phyloP scores from a whole-genome alignment of 1,284 basidiomycete species.

The Leccinum angustisporum region DNA sequence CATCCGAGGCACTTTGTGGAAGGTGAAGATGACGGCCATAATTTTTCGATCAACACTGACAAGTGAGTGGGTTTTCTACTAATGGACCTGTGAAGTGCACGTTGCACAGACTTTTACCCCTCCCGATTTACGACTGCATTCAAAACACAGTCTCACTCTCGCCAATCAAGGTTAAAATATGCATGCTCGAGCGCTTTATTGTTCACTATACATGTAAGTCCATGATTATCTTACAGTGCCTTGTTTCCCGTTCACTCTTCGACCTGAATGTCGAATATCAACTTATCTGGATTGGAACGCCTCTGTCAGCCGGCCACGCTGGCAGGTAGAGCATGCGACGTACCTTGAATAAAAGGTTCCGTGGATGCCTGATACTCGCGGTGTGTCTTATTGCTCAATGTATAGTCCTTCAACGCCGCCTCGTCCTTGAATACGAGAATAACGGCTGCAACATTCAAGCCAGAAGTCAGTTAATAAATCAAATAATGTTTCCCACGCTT shows the following conservation, averaged over 20 bases:
- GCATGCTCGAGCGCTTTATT: neutral
- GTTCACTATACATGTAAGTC: constrained; percentile 5
- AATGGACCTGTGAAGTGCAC: neutral
- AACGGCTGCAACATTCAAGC: constrained; percentile 7
- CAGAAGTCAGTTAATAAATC: neutral
- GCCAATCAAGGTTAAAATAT: neutral
- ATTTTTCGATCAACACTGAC: constrained; percentile 91
- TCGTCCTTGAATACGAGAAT: constrained; percentile 26
- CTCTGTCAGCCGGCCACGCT: neutral
- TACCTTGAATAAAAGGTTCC: constrained; percentile 23
- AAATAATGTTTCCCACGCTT: neutral
- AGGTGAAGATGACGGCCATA: constrained; percentile 81
- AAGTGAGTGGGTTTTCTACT: constrained; percentile 43
- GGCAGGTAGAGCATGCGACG: neutral
- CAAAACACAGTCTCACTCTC: constrained; percentile 8
- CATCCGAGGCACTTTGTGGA: constrained; percentile 85
- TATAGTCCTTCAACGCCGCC: neutral
- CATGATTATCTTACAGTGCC: neutral
- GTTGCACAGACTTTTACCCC: constrained; percentile 43
- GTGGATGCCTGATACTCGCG: neutral
- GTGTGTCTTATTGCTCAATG: neutral
- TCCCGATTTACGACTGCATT: constrained; percentile 52
- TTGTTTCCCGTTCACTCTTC: constrained; percentile 11
- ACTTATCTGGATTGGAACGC: constrained; percentile 18
- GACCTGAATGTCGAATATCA: constrained; percentile 28